Conservation (phyloP, 2,329 filamentous ascomycete species). For the Ploettnerulaceae sp. region DNA sequence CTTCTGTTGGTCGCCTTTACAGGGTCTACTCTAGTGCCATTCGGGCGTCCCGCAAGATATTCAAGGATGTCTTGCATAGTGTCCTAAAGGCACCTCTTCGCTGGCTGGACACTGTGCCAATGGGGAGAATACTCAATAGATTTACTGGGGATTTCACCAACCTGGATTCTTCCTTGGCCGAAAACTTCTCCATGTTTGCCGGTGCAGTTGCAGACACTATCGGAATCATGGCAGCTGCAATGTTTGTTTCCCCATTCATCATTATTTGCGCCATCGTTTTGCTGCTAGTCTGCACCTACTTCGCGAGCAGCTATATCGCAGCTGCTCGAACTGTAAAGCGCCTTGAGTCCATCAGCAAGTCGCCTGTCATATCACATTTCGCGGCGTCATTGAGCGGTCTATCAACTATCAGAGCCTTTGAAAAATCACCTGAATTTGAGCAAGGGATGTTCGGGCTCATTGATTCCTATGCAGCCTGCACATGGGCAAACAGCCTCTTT, state of each 20-base stretch:
- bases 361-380: slow-evolving; percentile 66
- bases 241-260: slow-evolving; percentile 64
- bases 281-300: slow-evolving; percentile 35
- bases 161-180: slow-evolving; percentile 63
- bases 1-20: slow-evolving; percentile 47
- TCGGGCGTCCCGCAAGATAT: slow-evolving; percentile 60
- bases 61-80: slow-evolving; percentile 57
- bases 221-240: slow-evolving; percentile 60
- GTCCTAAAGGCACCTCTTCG: slow-evolving; percentile 66
- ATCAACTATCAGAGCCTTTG: slow-evolving; percentile 70
- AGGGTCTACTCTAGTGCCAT: slow-evolving; percentile 60
- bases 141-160: slow-evolving; percentile 74
- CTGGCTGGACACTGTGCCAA: slow-evolving; percentile 75
- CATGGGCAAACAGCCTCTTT: slow-evolving; percentile 51
- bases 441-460: slow-evolving; percentile 62
- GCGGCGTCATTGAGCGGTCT: slow-evolving; percentile 66
- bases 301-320: slow-evolving; percentile 47
- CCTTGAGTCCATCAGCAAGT: slow-evolving; percentile 69
- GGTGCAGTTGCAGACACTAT: slow-evolving; percentile 55
- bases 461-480: slow-evolving; percentile 61
- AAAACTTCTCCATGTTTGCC: slow-evolving; percentile 54
- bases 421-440: slow-evolving; percentile 59
- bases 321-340: slow-evolving; percentile 69
- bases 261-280: slow-evolving; percentile 57
- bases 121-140: slow-evolving; percentile 73